Base-by-base conservation (phyloP, 75 land plant species). In the Adiantum capillusveneris region DNA sequence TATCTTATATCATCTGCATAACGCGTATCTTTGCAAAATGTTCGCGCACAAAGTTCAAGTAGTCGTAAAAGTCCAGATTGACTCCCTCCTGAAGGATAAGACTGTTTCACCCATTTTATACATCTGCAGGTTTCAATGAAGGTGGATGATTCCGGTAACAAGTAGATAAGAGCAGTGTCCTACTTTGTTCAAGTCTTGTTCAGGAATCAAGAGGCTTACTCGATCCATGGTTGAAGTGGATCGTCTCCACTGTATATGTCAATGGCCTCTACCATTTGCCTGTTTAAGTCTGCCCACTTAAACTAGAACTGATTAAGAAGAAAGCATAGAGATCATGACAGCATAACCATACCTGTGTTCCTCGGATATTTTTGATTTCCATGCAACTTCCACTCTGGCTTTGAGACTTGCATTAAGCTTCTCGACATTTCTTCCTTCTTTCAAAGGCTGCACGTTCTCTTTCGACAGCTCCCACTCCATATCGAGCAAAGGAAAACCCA, bases 381-480 rank as follows among this genome's bases (percentile, higher is more conserved):
- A 71, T 46, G 67, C 25, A 5, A 62, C 76, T 30, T 76, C 44
- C 52, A 56, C 36, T 27, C 76, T 74, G 0, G 80, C 55, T 61
- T 75, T 77, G 52, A 95, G 84, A 13, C 85, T 63, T 1, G 84
- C 27, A 75, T 90, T 95, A 9, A 95, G 75, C 25, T 84, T 27
- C 1, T 54, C 36, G 29, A 95, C 71, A 6, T 95, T 84, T 24
- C 96, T 85, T 19, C 99, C 99, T 59, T 84, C 63, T 66, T 84
- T 84, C 31, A 95, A 62, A 0, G 99, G 96, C 65, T 82, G 76
- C 6, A 95, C 91, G 64, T 95, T 95, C 72, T 94, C 98, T 65
- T 95, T 89, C 74, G 66, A 86, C 16, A 84, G 59, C 70, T 95
- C 99, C 99, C 99, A 95, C 44, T 95, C 99, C 76, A 73, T 73